Base-by-base conservation (phyloP, 345 rosid genomes). In the Syzygium jambos region DNA sequence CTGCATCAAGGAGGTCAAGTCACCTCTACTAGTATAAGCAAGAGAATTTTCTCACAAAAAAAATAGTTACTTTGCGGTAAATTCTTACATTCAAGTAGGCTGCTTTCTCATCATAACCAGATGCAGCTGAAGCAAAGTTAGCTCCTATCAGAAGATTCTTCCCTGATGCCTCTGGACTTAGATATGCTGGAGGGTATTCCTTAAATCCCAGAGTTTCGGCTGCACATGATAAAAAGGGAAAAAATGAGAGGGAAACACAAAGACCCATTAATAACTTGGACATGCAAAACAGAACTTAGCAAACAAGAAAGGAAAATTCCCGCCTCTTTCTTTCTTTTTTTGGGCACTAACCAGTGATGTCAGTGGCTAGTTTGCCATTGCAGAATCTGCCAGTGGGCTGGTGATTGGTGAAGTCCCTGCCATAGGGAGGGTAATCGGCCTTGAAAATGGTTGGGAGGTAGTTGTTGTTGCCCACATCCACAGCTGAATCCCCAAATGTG, bases 341-440 rank as follows among this genome's bases (percentile, higher is more conserved):
- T 3, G 7, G 78, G 2, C 21, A 29, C 73, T 85, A 85, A 97
- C 98, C 98, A 9, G 98, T 97, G 84, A 96, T 87, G 59, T 97
- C 99, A 2, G 99, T 97, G 85, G 97, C 99, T 85, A 95, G 80
- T 89, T 97, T 97, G 51, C 99, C 99, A 88, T 97, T 95, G 87
- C 99, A 95, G 90, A 97, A 97, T 88, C 99, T 95, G 1, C 99
- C 99, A 3, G 99, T 97, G 82, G 99, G 88, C 80, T 94, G 68
- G 16, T 94, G 95, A 63, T 92, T 91, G 86, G 82, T 73, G 21
- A 97, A 96, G 88, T 97, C 99, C 82, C 98, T 94, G 57, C 99
- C 99, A 86, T 95, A 96, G 87, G 99, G 99, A 91, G 99, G 99
- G 90, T 93, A 95, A 54, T 97, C 90, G 21, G 99, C 99, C 93